These are phyloP conservation scores for Toxoplasma gondii DNA, from an alignment of 169 alveolate species.

Conservation along the genomic window DNA sequence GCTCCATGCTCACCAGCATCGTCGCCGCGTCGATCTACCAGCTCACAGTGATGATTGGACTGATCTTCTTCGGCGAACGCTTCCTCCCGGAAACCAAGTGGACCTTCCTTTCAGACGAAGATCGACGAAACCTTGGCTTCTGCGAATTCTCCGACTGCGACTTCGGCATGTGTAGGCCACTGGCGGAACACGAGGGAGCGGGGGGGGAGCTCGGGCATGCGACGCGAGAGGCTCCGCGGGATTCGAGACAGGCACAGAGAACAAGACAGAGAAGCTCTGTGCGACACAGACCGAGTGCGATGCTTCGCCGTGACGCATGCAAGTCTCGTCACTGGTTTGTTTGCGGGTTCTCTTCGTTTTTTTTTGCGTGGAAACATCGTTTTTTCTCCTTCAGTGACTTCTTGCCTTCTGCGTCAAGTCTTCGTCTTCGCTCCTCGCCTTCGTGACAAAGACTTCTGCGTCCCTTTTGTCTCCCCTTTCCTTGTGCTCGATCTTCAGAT, in stretches of 20 bases:
- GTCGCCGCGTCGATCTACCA: constrained; percentile 77
- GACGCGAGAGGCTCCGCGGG: background rate
- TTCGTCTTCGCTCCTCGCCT: background rate
- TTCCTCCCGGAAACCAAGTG: constrained; percentile 83
- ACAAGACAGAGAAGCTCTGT: background rate
- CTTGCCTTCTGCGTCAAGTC: background rate
- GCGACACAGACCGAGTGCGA: background rate
- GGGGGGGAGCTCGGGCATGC: too few species aligned
- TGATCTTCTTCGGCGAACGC: constrained; percentile 84
- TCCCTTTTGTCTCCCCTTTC: constrained; percentile 76
- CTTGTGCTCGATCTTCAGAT: constrained; percentile 79
- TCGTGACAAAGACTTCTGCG: constrained; percentile 61
- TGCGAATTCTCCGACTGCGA: constrained; percentile 72
- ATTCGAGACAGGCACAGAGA: background rate
- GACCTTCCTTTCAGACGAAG: constrained; percentile 59
- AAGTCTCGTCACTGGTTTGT: background rate
- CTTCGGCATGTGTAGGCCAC: constrained; percentile 38
- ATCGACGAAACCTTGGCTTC: constrained; percentile 34
- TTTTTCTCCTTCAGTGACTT: background rate
- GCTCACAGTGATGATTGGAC: constrained; percentile 70
- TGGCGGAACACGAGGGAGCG: too few species aligned
- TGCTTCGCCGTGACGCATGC: background rate
- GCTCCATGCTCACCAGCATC: constrained; percentile 77
- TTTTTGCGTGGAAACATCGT: too few species aligned
- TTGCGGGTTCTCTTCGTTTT: background rate